Evolutionary conservation across 352 stramenopile genomes (phyloP).

Genomic region (Pythium scleroteichum): DNA sequence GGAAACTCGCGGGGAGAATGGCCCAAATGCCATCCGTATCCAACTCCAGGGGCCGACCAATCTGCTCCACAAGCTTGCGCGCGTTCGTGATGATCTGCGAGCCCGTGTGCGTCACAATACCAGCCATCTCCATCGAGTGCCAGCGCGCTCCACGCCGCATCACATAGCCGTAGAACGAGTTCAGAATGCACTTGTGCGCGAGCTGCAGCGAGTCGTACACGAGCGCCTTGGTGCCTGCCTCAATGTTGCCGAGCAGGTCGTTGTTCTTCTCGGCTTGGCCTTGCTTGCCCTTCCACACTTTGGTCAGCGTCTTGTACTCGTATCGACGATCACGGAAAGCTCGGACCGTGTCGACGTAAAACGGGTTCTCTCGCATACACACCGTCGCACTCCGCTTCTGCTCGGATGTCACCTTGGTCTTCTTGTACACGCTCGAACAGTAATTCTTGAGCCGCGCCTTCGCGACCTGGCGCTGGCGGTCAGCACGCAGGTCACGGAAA

Average conservation of each 20-base stretch:
- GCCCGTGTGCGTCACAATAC: constrained; percentile 98
- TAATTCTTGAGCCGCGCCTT: constrained; percentile 92
- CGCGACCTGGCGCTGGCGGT: constrained; percentile 66
- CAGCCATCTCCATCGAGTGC: constrained; percentile 99
- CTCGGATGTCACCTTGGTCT: constrained; percentile 96
- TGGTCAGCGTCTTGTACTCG: constrained; percentile 99
- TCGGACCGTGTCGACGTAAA: constrained; percentile 99
- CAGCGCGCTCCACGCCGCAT: constrained; percentile 99
- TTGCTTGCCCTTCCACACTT: constrained; percentile 91
- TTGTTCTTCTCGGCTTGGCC: constrained; percentile 74
- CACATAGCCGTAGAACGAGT: constrained; percentile 99
- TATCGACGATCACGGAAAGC: constrained; percentile 98
- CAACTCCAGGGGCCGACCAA: constrained; percentile 97
- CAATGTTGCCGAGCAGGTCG: constrained; percentile 84
- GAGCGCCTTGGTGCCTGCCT: constrained; percentile 87
- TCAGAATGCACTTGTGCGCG: constrained; percentile 99
- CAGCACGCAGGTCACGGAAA: constrained; percentile 54
- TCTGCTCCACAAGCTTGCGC: constrained; percentile 91
- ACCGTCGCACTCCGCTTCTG: constrained; percentile 94
- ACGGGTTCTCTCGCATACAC: constrained; percentile 99
- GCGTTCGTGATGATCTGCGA: constrained; percentile 98
- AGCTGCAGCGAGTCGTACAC: constrained; percentile 99
- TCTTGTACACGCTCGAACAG: constrained; percentile 97
- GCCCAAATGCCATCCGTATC: constrained; percentile 99
- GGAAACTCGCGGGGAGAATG: constrained; percentile 97